Conservation (phyloP, 2,329 filamentous ascomycete species). For the Elsinoe australis region DNA sequence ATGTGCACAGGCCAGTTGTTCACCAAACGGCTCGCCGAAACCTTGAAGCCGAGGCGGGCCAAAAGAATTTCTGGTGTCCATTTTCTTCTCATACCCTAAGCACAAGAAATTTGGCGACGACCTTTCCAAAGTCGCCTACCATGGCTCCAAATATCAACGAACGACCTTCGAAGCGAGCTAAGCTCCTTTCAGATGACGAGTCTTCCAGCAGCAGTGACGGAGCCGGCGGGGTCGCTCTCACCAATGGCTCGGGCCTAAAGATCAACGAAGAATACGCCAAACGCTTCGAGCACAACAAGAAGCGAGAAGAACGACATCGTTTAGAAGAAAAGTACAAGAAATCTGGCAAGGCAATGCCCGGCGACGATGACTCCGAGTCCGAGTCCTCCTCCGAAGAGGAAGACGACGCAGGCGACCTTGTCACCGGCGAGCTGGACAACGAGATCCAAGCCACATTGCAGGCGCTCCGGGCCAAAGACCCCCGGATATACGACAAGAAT, state of each 20-base stretch:
- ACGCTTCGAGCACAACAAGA: conserved; percentile 94
- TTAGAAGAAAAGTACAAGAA: conserved; percentile 76
- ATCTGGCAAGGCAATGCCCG: conserved; percentile 35
- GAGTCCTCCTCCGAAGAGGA: conserved; percentile 68
- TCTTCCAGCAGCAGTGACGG: conserved; percentile 23
- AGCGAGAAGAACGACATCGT: conserved; percentile 75
- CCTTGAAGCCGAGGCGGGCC: background rate
- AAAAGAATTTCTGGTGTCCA: background rate
- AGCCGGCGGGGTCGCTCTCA: conserved; percentile 23
- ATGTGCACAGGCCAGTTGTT: conserved; percentile 1
- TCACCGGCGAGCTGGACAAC: conserved; percentile 74
- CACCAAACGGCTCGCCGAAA: background rate
- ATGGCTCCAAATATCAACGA: conserved; percentile 18
- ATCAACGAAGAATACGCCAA: conserved; percentile 87
- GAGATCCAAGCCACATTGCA: conserved; percentile 81
- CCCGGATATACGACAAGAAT: conserved; percentile 75
- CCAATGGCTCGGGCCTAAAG: conserved; percentile 45
- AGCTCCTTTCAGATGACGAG: conserved; percentile 26
- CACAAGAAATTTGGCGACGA: background rate
- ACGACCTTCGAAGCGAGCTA: conserved; percentile 28
- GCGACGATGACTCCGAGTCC: conserved; percentile 45
- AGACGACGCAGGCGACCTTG: conserved; percentile 82
- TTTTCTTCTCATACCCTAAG: background rate
- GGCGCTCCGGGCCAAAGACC: conserved; percentile 85
- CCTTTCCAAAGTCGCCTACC: background rate